Base-by-base conservation (phyloP, 2,329 filamentous ascomycete species). In the Calonectria ilicicola region DNA sequence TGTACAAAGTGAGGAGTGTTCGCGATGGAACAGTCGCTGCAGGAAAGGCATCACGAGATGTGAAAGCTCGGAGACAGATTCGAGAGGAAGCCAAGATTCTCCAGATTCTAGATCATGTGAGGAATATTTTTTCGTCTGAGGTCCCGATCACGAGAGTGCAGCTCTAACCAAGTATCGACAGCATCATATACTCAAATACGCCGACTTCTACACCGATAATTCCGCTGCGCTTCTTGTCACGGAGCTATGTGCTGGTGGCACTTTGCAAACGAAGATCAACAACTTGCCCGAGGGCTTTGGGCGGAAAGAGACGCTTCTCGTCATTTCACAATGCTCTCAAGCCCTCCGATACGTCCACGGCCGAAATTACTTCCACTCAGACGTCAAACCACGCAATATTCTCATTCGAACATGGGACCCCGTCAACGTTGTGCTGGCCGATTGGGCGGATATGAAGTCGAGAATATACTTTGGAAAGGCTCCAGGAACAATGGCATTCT, bases 331-430 rank as follows among this genome's bases (percentile, higher is more conserved):
- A 49, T 60, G 81, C 1, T 65, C 77, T 0, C 69, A 65, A 3
- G 82, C 79, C 0, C 67, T 83, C 5, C 72, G 74, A 19, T 82
- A 80, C 49, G 68, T 84, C 0, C 82, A 84, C 23, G 35, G 15
- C 1, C 38, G 58, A 27, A 69, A 65, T 0, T 71, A 79, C 1
- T 81, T 79, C 19, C 82, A 83, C 58, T 76, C 77, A 0, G 82
- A 84, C 47, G 27, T 84, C 42, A 84, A 84, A 65, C 81, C 82
- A 0, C 75, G 76, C 5, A 84, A 84, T 62, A 79, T 84, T 3
- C 69, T 84, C 0, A 63, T 83, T 19, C 79, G 81, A 17, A 70
- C 70, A 1, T 74, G 79, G 66, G 12, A 76, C 5, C 82, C 82
- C 0, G 70, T 83, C 2, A 62, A 82, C 19, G 73, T 82, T 19